A percentile compares a stretch with the other conserved stretches of the same genome.
Evolutionary conservation across 768 basidiomycete species (phyloP).

Genomic region (Phylloporus sp.): DNA sequence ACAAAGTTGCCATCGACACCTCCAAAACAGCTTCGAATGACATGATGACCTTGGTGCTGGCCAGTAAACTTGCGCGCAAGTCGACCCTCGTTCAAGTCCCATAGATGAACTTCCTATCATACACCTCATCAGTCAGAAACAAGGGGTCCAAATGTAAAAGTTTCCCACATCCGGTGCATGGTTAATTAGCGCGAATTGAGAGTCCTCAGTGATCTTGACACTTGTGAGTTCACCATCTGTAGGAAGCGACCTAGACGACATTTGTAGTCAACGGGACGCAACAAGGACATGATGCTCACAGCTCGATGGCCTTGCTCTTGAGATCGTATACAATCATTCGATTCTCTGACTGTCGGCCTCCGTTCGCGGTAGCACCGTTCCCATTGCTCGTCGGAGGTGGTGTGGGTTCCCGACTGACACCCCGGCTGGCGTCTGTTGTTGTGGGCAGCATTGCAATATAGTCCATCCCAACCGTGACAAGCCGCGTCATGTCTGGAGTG

Average conservation of each 20-base stretch:
- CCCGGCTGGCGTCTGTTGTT: slow-evolving; percentile 20
- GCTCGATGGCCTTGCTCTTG: slow-evolving; percentile 57
- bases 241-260: slow-evolving; percentile 48
- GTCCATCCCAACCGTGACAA: slow-evolving; percentile 82
- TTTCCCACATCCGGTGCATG: slow-evolving; percentile 77
- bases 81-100: slow-evolving; percentile 68
- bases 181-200: slow-evolving; percentile 81
- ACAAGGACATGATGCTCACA: slow-evolving; percentile 45
- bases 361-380: slow-evolving; percentile 32
- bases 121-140: slow-evolving; percentile 7
- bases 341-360: slow-evolving; percentile 41
- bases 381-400: slow-evolving; percentile 31
- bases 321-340: slow-evolving; percentile 77
- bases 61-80: slow-evolving; percentile 80
- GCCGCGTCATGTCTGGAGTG: slow-evolving; percentile 74
- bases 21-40: slow-evolving; percentile 92
- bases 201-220: slow-evolving; percentile 81
- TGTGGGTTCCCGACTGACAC: slow-evolving; percentile 33
- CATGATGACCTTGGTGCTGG: slow-evolving; percentile 76
- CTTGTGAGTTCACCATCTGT: slow-evolving; percentile 82
- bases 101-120: slow-evolving; percentile 80
- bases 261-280: slow-evolving; percentile 7
- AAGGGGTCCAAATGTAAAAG: not conserved
- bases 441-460: slow-evolving; percentile 27
- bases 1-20: slow-evolving; percentile 85